Evolutionary conservation across 2,329 filamentous ascomycete species (phyloP), one percentile per base, ranked within the genome.

Genomic region (Diaporthe sp.): DNA sequence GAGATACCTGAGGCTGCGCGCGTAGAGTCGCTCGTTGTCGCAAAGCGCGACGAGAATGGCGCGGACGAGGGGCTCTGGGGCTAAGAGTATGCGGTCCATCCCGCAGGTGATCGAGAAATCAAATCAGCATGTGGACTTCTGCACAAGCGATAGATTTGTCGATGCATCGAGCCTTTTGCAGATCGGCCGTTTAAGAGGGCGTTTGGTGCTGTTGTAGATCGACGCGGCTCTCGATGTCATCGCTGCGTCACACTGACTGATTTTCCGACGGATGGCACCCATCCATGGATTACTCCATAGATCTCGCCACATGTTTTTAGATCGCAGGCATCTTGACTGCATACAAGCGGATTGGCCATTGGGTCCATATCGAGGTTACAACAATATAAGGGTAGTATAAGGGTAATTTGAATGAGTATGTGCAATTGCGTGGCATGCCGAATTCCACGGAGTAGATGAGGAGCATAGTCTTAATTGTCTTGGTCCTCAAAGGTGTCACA

Each of bases 11-110:
- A 74, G 59, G 19, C 71, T 58, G 58, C 68, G 74, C 19, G 68
- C 44, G 22, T 66, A 68, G 37, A 75, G 35, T 7, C 59, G 44
- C 19, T 72, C 44, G 30, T 69, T 55, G 61, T 75, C 71, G 72
- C 74, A 75, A 27, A 75, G 59, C 10, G 74, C 74, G 5, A 75
- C 66, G 37, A 75, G 74, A 35, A 75, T 37, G 30, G 74, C 63
- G 61, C 65, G 74, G 30, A 71, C 51, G 5, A 63, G 58, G 7
- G 74, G 68, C 22, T 75, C 74, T 4, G 71, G 51, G 5, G 74
- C 68, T 44, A 73, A 17, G 17, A 74, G 68, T 27, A 75, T 65
- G 51, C 71, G 74, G 25, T 75, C 68, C 74, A 75, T 75, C 10
- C 22, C 44, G 10, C 25, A 39, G n/a, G 32, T 30, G 32, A 6